Conservation (phyloP, 2,329 filamentous ascomycete genomes). For the Ploettnerulaceae sp. region DNA sequence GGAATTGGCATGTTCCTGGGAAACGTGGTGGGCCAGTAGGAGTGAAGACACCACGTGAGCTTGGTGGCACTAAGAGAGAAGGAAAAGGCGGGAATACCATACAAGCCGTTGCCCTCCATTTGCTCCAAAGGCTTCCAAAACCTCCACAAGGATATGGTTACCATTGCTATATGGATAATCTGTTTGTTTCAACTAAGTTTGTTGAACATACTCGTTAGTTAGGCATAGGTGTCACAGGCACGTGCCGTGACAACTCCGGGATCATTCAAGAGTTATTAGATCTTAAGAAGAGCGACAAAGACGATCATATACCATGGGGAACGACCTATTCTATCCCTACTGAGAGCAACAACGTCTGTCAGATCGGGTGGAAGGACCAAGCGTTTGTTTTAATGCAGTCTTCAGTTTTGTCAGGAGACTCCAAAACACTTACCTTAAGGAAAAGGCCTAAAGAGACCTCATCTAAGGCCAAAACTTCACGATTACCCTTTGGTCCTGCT, state of each 20-base stretch:
- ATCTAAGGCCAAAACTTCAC: slow-evolving; percentile 8
- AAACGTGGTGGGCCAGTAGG: background rate
- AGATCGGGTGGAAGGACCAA: slow-evolving; percentile 9
- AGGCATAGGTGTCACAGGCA: background rate
- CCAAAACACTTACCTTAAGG: background rate
- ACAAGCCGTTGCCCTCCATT: background rate
- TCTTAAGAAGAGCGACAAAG: slow-evolving; percentile 2
- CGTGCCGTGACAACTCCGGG: background rate
- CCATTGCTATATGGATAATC: background rate
- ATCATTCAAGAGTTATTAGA: background rate
- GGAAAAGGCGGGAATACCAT: background rate
- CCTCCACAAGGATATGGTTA: background rate
- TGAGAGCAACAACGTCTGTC: background rate
- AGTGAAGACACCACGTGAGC: background rate
- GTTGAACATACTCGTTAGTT: background rate
- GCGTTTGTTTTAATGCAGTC: slow-evolving; percentile 9
- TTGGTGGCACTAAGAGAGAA: background rate
- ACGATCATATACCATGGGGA: slow-evolving; percentile 7
- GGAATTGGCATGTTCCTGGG: background rate
- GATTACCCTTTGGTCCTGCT: background rate
- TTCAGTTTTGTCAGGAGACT: background rate
- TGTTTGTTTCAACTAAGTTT: background rate
- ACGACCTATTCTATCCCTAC: slow-evolving; percentile 5
- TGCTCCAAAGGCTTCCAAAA: background rate
- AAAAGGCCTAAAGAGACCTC: slow-evolving; percentile 8